Conservation (phyloP, 495 filamentous ascomycete genomes). For the Parathielavia hyrcaniae region DNA sequence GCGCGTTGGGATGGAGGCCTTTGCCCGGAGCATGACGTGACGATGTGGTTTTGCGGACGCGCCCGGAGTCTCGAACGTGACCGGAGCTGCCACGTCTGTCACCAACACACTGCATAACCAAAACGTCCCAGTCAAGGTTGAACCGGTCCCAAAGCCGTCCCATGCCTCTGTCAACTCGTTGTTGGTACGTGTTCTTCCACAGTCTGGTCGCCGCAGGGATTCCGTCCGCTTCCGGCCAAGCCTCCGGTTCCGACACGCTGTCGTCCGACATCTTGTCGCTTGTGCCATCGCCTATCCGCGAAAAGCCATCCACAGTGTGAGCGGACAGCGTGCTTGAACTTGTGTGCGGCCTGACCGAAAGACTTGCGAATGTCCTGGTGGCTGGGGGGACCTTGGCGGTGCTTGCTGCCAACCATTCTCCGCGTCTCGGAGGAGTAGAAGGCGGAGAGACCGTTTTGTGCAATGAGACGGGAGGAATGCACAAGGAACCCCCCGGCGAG, state of each 20-base stretch:
- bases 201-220: background rate
- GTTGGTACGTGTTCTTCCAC: constrained; percentile 20
- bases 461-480: background rate
- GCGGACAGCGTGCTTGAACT: constrained; percentile 24
- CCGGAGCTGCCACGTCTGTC: constrained; percentile 7
- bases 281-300: constrained; percentile 17
- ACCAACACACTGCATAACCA: constrained; percentile 20
- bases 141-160: constrained; percentile 22
- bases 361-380: background rate
- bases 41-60: constrained; percentile 11
- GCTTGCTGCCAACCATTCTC: background rate
- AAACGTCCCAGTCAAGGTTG: constrained; percentile 25
- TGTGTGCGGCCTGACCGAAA: constrained; percentile 16
- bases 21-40: constrained; percentile 8
- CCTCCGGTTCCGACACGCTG: constrained; percentile 27
- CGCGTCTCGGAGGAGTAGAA: background rate
- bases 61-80: constrained; percentile 13
- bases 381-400: background rate
- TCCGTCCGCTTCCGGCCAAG: constrained; percentile 15
- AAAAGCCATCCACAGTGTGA: constrained; percentile 7
- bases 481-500: background rate
- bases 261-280: constrained; percentile 24
- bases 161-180: constrained; percentile 18
- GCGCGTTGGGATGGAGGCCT: constrained; percentile 9
- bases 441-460: background rate